Conservation (phyloP, 257 asterid genomes). For the Verbascum thapsus region DNA sequence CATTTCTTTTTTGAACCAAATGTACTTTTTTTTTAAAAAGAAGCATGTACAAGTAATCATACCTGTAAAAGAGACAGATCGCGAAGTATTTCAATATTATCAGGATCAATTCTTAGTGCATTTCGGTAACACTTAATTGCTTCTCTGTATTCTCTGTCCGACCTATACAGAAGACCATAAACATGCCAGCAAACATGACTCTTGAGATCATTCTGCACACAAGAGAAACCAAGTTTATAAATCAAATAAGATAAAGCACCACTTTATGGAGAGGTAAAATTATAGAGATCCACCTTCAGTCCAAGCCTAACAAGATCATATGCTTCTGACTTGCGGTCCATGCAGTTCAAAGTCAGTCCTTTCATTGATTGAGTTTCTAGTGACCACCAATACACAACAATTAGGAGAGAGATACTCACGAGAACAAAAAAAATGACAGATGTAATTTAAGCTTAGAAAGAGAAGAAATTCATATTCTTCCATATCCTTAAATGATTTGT, state of each 20-base stretch:
- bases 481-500: slow-evolving; percentile 14
- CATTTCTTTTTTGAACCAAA: background rate
- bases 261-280: slow-evolving; percentile 10
- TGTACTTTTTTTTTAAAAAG: background rate
- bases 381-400: slow-evolving; percentile 26
- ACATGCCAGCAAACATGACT: slow-evolving; percentile 99
- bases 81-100: slow-evolving; percentile 93
- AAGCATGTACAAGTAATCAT: slow-evolving; percentile 22
- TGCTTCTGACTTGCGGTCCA: slow-evolving; percentile 98
- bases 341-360: slow-evolving; percentile 93
- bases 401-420: slow-evolving; percentile 12
- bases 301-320: slow-evolving; percentile 97
- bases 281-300: slow-evolving; percentile 63
- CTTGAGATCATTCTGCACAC: slow-evolving; percentile 95
- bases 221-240: slow-evolving; percentile 33
- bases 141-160: slow-evolving; percentile 98
- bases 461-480: background rate
- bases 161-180: slow-evolving; percentile 92
- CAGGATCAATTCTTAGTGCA: slow-evolving; percentile 95
- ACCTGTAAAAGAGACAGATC: slow-evolving; percentile 99
- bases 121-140: slow-evolving; percentile 98
- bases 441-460: slow-evolving; percentile 14
- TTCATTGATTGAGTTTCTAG: slow-evolving; percentile 97
- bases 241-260: slow-evolving; percentile 23
- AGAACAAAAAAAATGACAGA: background rate